Percentiles rank a stretch among this genome's conserved stretches.
Conservation (phyloP, 164 flowering plant genomes). For the Vitis rotundifolia region DNA sequence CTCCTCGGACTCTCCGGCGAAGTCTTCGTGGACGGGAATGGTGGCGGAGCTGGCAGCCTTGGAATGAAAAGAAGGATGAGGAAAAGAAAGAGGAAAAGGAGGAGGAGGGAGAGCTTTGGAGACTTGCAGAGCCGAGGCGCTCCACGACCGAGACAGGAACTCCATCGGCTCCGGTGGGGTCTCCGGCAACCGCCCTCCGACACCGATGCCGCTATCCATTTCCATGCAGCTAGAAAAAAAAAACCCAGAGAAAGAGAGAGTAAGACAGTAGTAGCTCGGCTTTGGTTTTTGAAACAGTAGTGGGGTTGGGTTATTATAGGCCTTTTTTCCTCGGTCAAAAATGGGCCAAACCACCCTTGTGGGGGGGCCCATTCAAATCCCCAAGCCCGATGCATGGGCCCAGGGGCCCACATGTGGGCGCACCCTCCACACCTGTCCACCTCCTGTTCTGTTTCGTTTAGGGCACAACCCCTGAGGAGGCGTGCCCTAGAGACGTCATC, state of each 20-base stretch:
- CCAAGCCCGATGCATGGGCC: no score
- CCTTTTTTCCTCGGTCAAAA: no score
- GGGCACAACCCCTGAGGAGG: constrained; percentile 8
- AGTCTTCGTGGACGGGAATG: constrained; percentile 36
- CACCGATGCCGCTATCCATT: background rate
- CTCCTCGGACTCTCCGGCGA: constrained; percentile 22
- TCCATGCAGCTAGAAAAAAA: background rate
- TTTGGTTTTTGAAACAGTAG: no score
- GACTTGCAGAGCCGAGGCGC: constrained; percentile 56
- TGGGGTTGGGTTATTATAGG: background rate
- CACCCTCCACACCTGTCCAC: no score
- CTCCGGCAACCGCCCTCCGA: constrained; percentile 41
- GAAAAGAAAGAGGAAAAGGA: constrained; percentile 1
- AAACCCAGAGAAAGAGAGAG: background rate
- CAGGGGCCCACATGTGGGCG: no score
- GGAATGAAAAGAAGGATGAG: constrained; percentile 2
- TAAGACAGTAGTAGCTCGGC: background rate
- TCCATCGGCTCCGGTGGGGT: constrained; percentile 64
- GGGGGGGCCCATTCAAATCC: no score
- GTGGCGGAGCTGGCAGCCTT: constrained; percentile 16
- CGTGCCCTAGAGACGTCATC: constrained; percentile 40
- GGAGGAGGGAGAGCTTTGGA: constrained; percentile 48
- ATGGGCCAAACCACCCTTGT: no score
- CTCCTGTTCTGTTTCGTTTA: no score
- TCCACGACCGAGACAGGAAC: constrained; percentile 73